Conservation (phyloP, 1,284 basidiomycete genomes). For the Boletus austroedulis region DNA sequence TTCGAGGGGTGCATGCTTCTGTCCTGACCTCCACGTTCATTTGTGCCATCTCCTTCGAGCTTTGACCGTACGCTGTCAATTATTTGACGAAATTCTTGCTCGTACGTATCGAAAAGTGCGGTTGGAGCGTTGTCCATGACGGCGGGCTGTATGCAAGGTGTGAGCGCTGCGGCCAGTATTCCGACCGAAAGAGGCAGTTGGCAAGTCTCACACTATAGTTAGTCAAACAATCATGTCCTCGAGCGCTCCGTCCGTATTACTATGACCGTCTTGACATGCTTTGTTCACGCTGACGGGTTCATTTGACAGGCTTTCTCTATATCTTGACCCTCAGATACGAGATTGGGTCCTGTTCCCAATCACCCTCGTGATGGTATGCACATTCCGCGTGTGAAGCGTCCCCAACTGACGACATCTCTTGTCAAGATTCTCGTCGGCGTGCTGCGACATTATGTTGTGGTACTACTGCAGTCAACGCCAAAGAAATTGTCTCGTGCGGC, state of each 20-base stretch:
- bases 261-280: constrained; percentile 7
- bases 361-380: constrained; percentile 90
- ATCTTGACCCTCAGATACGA: constrained; percentile 90
- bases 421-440: constrained; percentile 88
- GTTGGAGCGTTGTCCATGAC: constrained; percentile 78
- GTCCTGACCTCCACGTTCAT: constrained; percentile 55
- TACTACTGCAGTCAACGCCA: constrained; percentile 81
- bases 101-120: constrained; percentile 77
- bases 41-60: constrained; percentile 59
- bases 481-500: constrained; percentile 77
- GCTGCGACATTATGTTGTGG: constrained; percentile 88
- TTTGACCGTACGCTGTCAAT: constrained; percentile 64
- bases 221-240: constrained; percentile 38
- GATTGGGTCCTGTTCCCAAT: constrained; percentile 97
- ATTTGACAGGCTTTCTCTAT: constrained; percentile 63
- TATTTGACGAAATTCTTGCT: constrained; percentile 77
- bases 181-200: constrained; percentile 33
- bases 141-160: background rate
- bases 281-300: constrained; percentile 12
- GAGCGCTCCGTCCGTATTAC: constrained; percentile 39
- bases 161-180: constrained; percentile 24
- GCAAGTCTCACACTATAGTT: background rate
- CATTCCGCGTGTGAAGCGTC: background rate
- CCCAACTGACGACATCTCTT: constrained; percentile 1
- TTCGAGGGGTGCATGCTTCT: background rate